Conservation (phyloP, 2,329 filamentous ascomycete species). For the Myriosclerotinia duriaeana region DNA sequence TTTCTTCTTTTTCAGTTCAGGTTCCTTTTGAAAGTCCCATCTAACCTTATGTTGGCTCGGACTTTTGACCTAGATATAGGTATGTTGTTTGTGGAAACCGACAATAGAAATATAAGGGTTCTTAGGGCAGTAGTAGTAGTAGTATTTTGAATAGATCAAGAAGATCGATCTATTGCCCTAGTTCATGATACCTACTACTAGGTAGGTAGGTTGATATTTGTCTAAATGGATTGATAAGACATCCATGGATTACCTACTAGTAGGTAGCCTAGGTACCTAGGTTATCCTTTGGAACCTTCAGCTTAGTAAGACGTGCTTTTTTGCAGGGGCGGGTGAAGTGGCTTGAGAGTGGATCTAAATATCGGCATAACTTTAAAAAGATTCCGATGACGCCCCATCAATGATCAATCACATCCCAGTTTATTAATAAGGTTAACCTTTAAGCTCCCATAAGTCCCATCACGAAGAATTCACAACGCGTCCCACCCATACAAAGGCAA, state of each 20-base stretch:
- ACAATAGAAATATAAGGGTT: neutral
- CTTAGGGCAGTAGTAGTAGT: too few relatives aligned
- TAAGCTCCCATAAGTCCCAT: slow-evolving; percentile 15
- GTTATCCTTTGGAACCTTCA: too few relatives aligned
- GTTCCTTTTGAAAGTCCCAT: neutral
- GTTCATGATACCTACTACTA: too few relatives aligned
- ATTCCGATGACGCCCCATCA: slow-evolving; percentile 23
- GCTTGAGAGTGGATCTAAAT: too few relatives aligned
- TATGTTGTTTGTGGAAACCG: neutral
- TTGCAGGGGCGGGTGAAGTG: too few relatives aligned
- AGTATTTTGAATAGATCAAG: neutral
- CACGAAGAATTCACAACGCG: slow-evolving; percentile 23
- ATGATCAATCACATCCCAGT: neutral
- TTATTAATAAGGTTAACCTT: neutral
- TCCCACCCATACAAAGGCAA: slow-evolving; percentile 8
- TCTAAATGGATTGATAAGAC: too few relatives aligned
- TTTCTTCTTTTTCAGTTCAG: neutral
- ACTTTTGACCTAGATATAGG: too few relatives aligned
- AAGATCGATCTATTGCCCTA: neutral
- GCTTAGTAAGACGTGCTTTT: too few relatives aligned
- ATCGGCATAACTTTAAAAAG: slow-evolving; percentile 6
- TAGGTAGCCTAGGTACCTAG: too few relatives aligned
- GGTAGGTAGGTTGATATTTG: too few relatives aligned
- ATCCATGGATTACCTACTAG: too few relatives aligned
- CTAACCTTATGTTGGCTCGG: too few relatives aligned